Conservation (phyloP, 108 stramenopile genomes). For the Chaetoceros tenuissimus region DNA sequence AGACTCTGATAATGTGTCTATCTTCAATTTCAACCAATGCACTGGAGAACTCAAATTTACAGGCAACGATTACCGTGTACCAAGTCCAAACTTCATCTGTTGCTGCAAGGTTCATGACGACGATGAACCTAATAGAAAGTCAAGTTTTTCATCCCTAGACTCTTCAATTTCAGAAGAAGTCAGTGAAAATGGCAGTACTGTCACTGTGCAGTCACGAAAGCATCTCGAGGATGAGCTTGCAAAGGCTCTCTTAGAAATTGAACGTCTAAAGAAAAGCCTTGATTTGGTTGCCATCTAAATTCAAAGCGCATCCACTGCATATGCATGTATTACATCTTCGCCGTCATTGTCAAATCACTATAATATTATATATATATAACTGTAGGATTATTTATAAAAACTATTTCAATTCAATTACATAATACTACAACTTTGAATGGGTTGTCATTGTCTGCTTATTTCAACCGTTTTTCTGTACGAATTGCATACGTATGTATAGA, state of each 20-base stretch:
- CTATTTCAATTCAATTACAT: too few relatives aligned
- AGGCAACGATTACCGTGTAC: constrained; percentile 84
- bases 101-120: constrained; percentile 54
- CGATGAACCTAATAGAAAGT: constrained; percentile 10
- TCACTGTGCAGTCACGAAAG: not conserved
- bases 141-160: not conserved
- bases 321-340: too few relatives aligned
- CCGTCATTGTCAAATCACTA: too few relatives aligned
- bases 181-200: not conserved
- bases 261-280: not conserved
- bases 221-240: not conserved
- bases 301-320: too few relatives aligned
- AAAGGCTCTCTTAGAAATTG: not conserved
- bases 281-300: not conserved
- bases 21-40: constrained; percentile 82
- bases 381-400: too few relatives aligned
- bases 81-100: constrained; percentile 91
- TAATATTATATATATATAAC: too few relatives aligned
- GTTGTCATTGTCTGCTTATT: too few relatives aligned
- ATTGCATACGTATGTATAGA: too few relatives aligned
- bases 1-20: constrained; percentile 81
- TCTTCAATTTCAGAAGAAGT: not conserved
- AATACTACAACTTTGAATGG: too few relatives aligned
- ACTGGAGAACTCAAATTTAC: constrained; percentile 83
- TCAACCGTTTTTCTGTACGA: too few relatives aligned